Base-by-base conservation (phyloP, 2,329 filamentous ascomycete species). In the Sclerotinia sclerotiorum region DNA sequence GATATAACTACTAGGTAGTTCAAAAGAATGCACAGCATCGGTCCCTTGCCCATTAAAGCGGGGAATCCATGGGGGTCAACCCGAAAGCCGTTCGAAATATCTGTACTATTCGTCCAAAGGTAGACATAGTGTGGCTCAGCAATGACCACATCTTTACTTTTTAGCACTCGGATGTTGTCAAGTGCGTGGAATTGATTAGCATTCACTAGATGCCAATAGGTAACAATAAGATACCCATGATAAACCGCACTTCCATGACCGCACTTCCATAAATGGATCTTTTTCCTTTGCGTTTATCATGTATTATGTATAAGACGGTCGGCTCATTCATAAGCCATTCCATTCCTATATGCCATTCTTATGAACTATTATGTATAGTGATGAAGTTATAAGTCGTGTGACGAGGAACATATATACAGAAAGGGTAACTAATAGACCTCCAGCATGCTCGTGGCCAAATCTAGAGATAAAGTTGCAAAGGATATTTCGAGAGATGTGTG, bases 401-500 rank as follows among this genome's bases (percentile, higher is more conserved):
- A 67, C 24, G 35, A 35, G 32, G 8, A 35, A 46, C 19, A 19
- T 44, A 58, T 42, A 19, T 42, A 42, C 24, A 24, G 19, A 44
- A 44, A 46, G 19, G 65, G n/a, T 46, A 62, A 52, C 32, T 32
- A 35, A 48, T 52, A 54, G 15, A 24, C 32, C 44, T 24, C 52
- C 55, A 67, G 60, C 54, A 54, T 67, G 65, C 46, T 19, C 35
- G 44, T 15, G 6, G 65, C 46, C 21, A 52, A 19, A 62, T 67
- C 2, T 8, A 67, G 56, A 67, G 65, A 44, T 51, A 32, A 66
- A 39, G 54, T 42, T n/a, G 29, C 15, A 54, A 32, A 42, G 27
- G 35, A 48, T n/a, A n/a, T n/a, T n/a, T n/a, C 21, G 48, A 55
- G 56, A 62, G 35, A 67, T 67, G 57, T 46, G 56, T 32, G 24